Conservation (phyloP, 345 rosid genomes). For the Carallia pectinifolia region DNA sequence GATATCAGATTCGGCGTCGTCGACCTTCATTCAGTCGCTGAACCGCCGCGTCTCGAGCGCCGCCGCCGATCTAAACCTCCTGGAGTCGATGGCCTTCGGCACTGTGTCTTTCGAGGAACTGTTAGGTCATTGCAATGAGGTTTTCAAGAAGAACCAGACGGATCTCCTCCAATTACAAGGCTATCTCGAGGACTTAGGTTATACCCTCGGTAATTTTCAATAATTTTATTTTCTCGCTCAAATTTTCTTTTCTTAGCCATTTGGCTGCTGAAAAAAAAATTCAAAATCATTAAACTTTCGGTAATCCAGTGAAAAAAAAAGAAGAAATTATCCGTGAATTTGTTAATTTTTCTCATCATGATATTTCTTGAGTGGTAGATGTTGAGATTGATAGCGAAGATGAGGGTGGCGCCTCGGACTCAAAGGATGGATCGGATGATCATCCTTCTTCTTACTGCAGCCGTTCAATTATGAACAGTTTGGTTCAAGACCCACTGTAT, state of each 20-base stretch:
- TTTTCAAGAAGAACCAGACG: constrained; percentile 51
- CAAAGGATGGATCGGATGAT: constrained; percentile 29
- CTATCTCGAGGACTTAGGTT: constrained; percentile 44
- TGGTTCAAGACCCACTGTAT: constrained; percentile 76
- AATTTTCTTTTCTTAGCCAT: neutral
- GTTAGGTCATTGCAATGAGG: constrained; percentile 72
- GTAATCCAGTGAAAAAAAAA: no score
- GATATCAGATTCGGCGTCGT: constrained; percentile 70
- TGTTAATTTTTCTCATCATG: neutral
- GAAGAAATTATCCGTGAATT: neutral
- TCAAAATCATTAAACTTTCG: neutral
- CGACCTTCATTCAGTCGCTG: constrained; percentile 66
- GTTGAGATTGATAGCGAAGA: constrained; percentile 39
- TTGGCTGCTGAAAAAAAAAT: neutral
- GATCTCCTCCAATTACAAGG: constrained; percentile 46
- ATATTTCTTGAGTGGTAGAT: constrained; percentile 19
- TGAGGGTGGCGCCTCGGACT: constrained; percentile 18
- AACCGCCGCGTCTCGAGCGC: constrained; percentile 61
- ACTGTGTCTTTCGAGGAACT: constrained; percentile 86
- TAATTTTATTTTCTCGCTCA: no score
- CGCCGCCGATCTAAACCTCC: constrained; percentile 51
- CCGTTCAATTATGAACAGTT: constrained; percentile 36
- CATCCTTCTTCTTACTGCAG: constrained; percentile 16
- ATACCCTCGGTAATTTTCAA: constrained; percentile 38
- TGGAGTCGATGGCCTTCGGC: constrained; percentile 74